Conservation (phyloP, 2,329 filamentous ascomycete species). For the Coccinonectria pachysandricola region DNA sequence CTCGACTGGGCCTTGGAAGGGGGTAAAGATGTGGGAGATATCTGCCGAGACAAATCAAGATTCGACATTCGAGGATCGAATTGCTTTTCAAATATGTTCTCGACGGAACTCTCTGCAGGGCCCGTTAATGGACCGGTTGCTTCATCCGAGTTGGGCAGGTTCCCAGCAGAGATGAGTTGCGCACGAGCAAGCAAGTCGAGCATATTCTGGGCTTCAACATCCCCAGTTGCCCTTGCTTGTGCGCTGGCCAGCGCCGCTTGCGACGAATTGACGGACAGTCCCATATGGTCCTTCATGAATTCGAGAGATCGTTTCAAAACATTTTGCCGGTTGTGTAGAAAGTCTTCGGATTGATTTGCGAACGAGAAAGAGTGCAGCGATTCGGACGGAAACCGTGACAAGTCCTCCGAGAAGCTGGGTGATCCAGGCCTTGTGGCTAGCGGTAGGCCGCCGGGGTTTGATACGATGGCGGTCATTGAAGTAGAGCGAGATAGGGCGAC, state of each 20-base stretch:
- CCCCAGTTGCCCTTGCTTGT: slow-evolving; percentile 71
- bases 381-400: slow-evolving; percentile 86
- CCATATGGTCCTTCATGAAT: slow-evolving; percentile 88
- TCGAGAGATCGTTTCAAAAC: slow-evolving; percentile 88
- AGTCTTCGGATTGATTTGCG: slow-evolving; percentile 86
- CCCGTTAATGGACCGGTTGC: slow-evolving; percentile 61
- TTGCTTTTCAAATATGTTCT: slow-evolving; percentile 77
- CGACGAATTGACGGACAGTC: slow-evolving; percentile 57
- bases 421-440: slow-evolving; percentile 56
- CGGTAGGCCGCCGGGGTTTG: slow-evolving; percentile 43
- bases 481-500: slow-evolving; percentile 52
- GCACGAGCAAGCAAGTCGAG: slow-evolving; percentile 77
- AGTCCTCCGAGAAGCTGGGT: slow-evolving; percentile 74
- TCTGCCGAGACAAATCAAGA: slow-evolving; percentile 33
- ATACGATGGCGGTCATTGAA: slow-evolving; percentile 59
- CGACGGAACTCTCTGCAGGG: slow-evolving; percentile 60
- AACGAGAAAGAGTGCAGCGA: slow-evolving; percentile 98
- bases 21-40: slow-evolving; percentile 23
- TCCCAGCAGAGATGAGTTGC: slow-evolving; percentile 63
- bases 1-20: slow-evolving; percentile 9
- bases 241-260: slow-evolving; percentile 71
- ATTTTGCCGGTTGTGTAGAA: slow-evolving; percentile 83
- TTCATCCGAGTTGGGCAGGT: slow-evolving; percentile 40
- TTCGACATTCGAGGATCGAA: slow-evolving; percentile 51
- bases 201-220: slow-evolving; percentile 82